Base-by-base conservation (phyloP, 495 filamentous ascomycete genomes). In the Penicillium arizonense region DNA sequence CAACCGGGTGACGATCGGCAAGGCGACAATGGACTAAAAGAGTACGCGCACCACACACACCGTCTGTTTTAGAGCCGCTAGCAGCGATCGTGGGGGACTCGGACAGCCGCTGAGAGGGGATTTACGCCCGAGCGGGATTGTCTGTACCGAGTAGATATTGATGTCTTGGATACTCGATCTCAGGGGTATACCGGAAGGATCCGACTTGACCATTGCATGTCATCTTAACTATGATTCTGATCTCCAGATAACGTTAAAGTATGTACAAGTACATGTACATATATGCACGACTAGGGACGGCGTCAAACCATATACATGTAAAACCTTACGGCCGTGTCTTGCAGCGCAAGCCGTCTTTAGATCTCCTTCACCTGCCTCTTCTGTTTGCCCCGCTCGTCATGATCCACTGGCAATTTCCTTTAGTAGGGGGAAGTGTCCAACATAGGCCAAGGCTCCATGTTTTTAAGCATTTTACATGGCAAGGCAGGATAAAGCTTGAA, bases 51-150 rank as follows among this genome's bases (percentile, higher is more conserved):
- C 11, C 44, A 26, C 28, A 34, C 28, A 34, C 35, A 39, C 42
- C 46, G 21, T 37, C 18, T 36, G 46, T 32, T 21, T 30, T 36
- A 41, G 53, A 55, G 55, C 47, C 58, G 52, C 49, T 59, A 59
- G 53, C 43, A 58, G 54, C 53, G 57, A 63, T 63, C 53, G 41
- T 55, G 32, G 50, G 33, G 33, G 39, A 52, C 52, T 52, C 10
- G 33, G 32, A 21, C 10, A 44, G 13, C 16, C 16, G 9, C 26
- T 46, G 2, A 6, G 18, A 48, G 10, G 47, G 47, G 41, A 50
- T 34, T 11, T 50, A 9, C 10, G 24, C 28, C 20, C 47, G 28
- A 30, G 28, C 2, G 28, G 28, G 7, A 30, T 9, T 30, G 23
- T 24, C 5, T 24, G 28, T 30, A 7, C 18, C 18, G 18, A 1